Percentiles rank a stretch among this genome's conserved stretches.
Conservation (phyloP, 345 rosid species). For the Brassica incana region DNA sequence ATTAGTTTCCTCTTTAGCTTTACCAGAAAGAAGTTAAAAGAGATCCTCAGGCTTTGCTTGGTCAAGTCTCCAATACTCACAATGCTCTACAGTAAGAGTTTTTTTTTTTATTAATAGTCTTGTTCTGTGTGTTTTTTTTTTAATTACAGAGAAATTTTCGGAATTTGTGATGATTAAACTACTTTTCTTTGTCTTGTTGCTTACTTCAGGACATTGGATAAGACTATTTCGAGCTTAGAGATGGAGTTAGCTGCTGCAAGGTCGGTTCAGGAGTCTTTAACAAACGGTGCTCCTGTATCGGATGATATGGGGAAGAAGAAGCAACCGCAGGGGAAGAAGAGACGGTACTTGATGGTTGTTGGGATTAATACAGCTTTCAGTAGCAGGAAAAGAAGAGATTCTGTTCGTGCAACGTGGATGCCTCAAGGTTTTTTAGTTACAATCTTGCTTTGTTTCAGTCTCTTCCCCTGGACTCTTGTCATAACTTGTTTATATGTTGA, state of each 20-base stretch:
- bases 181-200: not conserved
- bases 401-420: slow-evolving; percentile 95
- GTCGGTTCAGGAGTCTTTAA: slow-evolving; percentile 72
- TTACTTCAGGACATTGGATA: slow-evolving; percentile 69
- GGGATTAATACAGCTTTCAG: slow-evolving; percentile 97
- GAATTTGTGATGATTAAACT: not conserved
- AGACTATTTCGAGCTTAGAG: slow-evolving; percentile 91
- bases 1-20: slow-evolving; percentile 47
- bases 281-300: slow-evolving; percentile 69
- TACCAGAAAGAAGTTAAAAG: slow-evolving; percentile 71
- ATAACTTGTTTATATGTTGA: not conserved
- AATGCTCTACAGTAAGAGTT: slow-evolving; percentile 75
- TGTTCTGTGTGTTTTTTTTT: not conserved
- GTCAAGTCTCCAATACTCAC: slow-evolving; percentile 74
- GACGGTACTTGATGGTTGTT: slow-evolving; percentile 79
- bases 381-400: slow-evolving; percentile 92
- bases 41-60: slow-evolving; percentile 55
- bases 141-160: no score
- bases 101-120: not conserved
- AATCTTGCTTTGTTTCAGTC: not conserved
- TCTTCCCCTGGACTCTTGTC: not conserved
- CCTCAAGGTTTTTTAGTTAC: slow-evolving; percentile 67
- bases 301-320: slow-evolving; percentile 47
- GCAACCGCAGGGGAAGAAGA: slow-evolving; percentile 49
- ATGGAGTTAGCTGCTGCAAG: slow-evolving; percentile 97